Evolutionary conservation across 2,329 filamentous ascomycete species (phyloP).

Genomic region (Pyrenochaeta sp.): DNA sequence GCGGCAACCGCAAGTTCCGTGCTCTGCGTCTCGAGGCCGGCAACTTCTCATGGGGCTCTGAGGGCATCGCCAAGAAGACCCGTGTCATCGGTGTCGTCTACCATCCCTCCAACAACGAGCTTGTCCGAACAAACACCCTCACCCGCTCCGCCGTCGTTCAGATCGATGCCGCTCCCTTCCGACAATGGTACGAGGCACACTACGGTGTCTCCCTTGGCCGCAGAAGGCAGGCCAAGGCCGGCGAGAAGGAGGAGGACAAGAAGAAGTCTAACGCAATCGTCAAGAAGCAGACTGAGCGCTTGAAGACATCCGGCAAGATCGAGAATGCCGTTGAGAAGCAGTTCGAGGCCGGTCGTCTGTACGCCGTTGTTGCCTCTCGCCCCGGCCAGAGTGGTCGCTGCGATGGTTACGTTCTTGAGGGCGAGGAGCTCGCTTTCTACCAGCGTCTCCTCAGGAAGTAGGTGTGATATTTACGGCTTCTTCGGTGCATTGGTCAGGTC

Average conservation of each 20-base stretch:
- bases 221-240: conserved; percentile 85
- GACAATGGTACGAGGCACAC: conserved; percentile 99
- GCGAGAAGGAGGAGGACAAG: conserved; percentile 77
- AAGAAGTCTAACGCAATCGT: conserved; percentile 97
- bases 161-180: conserved; percentile 98
- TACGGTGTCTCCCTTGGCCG: conserved; percentile 92
- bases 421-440: conserved; percentile 99
- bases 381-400: conserved; percentile 96
- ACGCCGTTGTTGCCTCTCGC: conserved; percentile 89
- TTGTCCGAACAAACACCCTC: conserved; percentile 99
- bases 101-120: conserved; percentile 99
- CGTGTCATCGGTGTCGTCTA: conserved; percentile 98
- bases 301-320: conserved; percentile 87
- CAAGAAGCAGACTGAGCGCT: conserved; percentile 94
- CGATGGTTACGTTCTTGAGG: conserved; percentile 98
- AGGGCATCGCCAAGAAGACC: conserved; percentile 98
- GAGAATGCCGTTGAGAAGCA: conserved; percentile 93
- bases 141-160: conserved; percentile 99
- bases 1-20: conserved; percentile 99
- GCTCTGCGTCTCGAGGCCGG: conserved; percentile 97
- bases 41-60: conserved; percentile 99
- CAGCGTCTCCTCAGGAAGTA: conserved; percentile 99
- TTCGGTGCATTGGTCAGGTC: conserved; percentile 52
- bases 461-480: conserved; percentile 51
- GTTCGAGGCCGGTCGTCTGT: conserved; percentile 99